Base-by-base conservation (phyloP, 2,329 filamentous ascomycete species). In the Exophiala mesophila region DNA sequence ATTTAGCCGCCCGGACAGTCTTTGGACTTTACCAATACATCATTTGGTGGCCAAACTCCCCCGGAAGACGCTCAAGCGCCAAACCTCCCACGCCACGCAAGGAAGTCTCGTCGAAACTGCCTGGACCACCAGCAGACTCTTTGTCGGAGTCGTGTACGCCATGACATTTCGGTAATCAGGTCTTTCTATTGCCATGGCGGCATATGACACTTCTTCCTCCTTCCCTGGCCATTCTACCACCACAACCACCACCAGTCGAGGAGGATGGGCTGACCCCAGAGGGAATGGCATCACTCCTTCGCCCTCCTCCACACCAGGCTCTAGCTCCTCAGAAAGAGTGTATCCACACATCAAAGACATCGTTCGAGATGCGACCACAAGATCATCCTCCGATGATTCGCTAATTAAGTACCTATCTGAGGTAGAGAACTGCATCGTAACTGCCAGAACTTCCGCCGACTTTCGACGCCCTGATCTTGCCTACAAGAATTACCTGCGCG, bases 401-500 rank as follows among this genome's bases (percentile, higher is more conserved):
- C 47, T 60, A 28, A 35, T 42, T 8, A 39, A 55, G 15, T 45
- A 34, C 17, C 46, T 57, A n/a, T 40, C 43, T 30, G 53, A 57
- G 31, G 71, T 71, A 28, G 63, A 66, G 23, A 53, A 54, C 8
- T 63, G 66, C 40, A 61, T 72, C 45, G 60, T 56, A n/a, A 28
- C 61, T 61, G 33, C 48, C 4, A 47, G 39, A 41, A 43, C 29
- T 18, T 50, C 49, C 24, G 39, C 80, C 45, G 76, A 77, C 47
- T 83, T 85, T 64, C 69, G 77, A 18, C 72, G 80, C 24, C 78
- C 81, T 3, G 88, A 92, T 58, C 64, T 80, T 26, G 89, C 89
- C 3, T 83, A 94, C 41, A 78, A 84, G 52, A 85, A 94, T 48
- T 97, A 90, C 59, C 75, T 97, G 44, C 78, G 83, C 50, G 86